Evolutionary conservation across 73 alveolate genomes (phyloP), one percentile per base, ranked within the genome.

Genomic region (Paramecium sexaurelia): DNA sequence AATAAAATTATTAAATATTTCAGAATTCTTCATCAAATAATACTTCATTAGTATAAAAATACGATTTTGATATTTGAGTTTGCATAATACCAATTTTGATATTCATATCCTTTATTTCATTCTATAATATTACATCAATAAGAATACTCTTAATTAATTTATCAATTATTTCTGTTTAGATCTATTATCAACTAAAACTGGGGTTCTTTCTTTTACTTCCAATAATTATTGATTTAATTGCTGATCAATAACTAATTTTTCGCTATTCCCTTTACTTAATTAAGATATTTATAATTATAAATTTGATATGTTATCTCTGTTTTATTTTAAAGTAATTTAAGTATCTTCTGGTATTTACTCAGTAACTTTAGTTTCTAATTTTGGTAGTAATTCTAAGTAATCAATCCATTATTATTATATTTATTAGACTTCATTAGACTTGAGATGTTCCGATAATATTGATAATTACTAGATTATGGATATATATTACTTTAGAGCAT

Each of bases 381-480:
- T 43, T 6, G 90, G 71, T 10, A 78, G 1, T 24, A 29, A 24
- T 19, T 78, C 73, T 6, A 78, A 78, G 41, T 39, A 22, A 17
- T 78, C 90, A 24, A 78, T 78, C 90, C 90, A 78, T 13, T 33
- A 19, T 43, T 78, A 39, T 78, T 78, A 33, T 19, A 78, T 78
- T 29, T 78, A 17, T 78, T 78, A 43, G 13, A 78, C 90, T 41
- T 43, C 71, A 10, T 43, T 29, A 3, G 90, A 78, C n/a, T 61
- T 78, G 9, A 78, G 41, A 15, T 78, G 55, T 78, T 78, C 90
- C 19, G 90, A 78, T 7, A 33, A 32, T 7, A 41, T 13, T 9
- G 35, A 20, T 1, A 78, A 78, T 78, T 29, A 17, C 90, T 78
- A 78, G 6, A 43, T 19, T 3, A 24, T 17, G 4, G 15, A 19